Evolutionary conservation across 768 basidiomycete species (phyloP), one percentile per base, ranked within the genome.

Genomic region (Rhodotorula babjevae): DNA sequence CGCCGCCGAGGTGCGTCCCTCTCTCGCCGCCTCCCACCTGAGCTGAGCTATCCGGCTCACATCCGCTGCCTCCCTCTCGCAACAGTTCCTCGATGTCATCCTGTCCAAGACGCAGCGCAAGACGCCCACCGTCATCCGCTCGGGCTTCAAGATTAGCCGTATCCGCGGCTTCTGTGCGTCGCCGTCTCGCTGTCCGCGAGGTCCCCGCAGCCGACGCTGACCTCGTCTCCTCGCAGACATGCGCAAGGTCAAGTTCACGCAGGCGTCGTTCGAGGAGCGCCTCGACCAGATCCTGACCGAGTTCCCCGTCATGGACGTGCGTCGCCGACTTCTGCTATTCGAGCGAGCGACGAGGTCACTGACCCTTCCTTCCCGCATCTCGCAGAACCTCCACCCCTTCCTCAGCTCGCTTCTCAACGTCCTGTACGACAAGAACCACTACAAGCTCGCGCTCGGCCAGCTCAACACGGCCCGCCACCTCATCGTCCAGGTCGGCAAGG

Each of bases 231-330:
- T 46, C 23, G 16, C 62, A 72, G 71, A 99, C 82, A 97, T 98
- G 95, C 88, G 95, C 81, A 99, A 99, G 82, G 95, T 99, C 83
- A 98, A 95, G 82, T 98, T 96, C 81, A 94, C 94, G 6, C 93
- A 97, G 81, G 93, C 97, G 79, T 85, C 90, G 25, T 97, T 98
- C 76, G 93, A 96, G 71, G 94, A 97, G 82, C 94, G 97, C 80
- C 86, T 99, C 44, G 88, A 88, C 67, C 89, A 88, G 47, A 99
- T 99, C 80, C 84, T 99, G 79, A 86, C 88, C 57, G 96, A 99
- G 81, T 99, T 99, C 84, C 96, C 96, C 31, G 88, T 98, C 83
- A 89, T 99, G 64, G 95, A 98, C 81, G 93, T 94, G 79, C 79
- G 91, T 86, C 53, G 59, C 18, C 11, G 55, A 53, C 21, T 12